Percentiles rank a stretch among this genome's conserved stretches.
Evolutionary conservation across 352 stramenopile genomes (phyloP).

Genomic region (Pythium dissimile): DNA sequence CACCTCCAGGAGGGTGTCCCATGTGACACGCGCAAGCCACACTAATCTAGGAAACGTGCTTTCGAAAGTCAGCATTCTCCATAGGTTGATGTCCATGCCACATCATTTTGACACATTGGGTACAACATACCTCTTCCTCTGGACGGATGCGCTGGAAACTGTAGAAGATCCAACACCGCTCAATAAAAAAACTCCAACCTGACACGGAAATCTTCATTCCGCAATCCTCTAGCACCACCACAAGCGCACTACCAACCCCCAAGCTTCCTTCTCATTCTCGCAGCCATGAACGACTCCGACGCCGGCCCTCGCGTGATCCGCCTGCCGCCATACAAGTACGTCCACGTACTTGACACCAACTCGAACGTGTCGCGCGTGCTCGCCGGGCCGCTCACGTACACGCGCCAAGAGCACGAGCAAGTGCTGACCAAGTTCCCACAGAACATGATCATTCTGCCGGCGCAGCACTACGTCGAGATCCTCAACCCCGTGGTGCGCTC

Average conservation of each 20-base stretch:
- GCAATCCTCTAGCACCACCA: background rate
- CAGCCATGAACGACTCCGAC: conserved; percentile 17
- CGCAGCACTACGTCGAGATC: conserved; percentile 78
- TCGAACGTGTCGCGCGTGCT: conserved; percentile 81
- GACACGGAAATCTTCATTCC: conserved; percentile 9
- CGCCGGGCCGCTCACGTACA: conserved; percentile 73
- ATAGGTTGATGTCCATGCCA: too few species aligned
- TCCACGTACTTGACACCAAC: conserved; percentile 84
- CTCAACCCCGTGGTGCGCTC: conserved; percentile 59
- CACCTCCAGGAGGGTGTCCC: conserved; percentile 5
- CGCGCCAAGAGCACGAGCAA: conserved; percentile 75
- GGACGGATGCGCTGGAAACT: background rate
- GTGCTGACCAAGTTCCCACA: conserved; percentile 51
- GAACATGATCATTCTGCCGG: conserved; percentile 76
- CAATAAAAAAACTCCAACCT: too few species aligned
- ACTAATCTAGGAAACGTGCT: background rate
- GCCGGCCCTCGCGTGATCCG: conserved; percentile 67
- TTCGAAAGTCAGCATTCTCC: too few species aligned
- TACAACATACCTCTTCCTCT: conserved; percentile 6
- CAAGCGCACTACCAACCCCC: conserved; percentile 3
- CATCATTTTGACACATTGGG: conserved; percentile 1
- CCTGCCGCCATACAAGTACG: conserved; percentile 78
- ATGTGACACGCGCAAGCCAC: conserved; percentile 5
- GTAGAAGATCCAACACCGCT: conserved; percentile 6
- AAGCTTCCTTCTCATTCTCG: background rate